These are phyloP conservation scores for Discostella stelligera DNA, from an alignment of 352 stramenopile species.

Conservation along the genomic window DNA sequence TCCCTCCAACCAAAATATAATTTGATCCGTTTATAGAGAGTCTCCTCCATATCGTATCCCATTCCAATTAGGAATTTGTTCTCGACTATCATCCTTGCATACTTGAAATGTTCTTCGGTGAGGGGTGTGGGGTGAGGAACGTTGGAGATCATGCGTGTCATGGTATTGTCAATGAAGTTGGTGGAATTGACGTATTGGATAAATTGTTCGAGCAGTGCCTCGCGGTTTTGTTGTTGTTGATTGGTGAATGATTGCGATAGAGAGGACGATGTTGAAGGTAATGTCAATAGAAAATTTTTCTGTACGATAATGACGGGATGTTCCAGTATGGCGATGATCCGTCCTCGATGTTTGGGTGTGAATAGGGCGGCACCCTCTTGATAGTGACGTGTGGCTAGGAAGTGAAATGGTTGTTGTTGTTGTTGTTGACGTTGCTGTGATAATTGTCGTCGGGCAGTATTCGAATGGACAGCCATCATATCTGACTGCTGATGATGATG, in stretches of 20 bases:
- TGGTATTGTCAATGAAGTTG: constrained; percentile 44
- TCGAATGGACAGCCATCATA: background rate
- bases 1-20: constrained; percentile 52
- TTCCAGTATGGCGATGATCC: constrained; percentile 36
- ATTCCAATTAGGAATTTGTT: constrained; percentile 57
- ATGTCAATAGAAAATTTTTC: constrained; percentile 26
- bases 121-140: constrained; percentile 9
- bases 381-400: constrained; percentile 41
- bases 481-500: background rate
- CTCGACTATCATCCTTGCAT: constrained; percentile 40
- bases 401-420: constrained; percentile 30
- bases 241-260: too few relatives aligned
- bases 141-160: constrained; percentile 46
- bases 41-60: constrained; percentile 34
- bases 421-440: background rate
- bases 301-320: constrained; percentile 37
- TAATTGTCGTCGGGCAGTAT: background rate
- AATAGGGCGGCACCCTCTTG: constrained; percentile 31
- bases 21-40: constrained; percentile 25
- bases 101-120: constrained; percentile 41
- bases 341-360: constrained; percentile 30
- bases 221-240: background rate
- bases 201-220: constrained; percentile 24
- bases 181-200: constrained; percentile 24
- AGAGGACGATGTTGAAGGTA: background rate